Conservation (phyloP, 2,329 filamentous ascomycete genomes). For the Lachnellula arida region DNA sequence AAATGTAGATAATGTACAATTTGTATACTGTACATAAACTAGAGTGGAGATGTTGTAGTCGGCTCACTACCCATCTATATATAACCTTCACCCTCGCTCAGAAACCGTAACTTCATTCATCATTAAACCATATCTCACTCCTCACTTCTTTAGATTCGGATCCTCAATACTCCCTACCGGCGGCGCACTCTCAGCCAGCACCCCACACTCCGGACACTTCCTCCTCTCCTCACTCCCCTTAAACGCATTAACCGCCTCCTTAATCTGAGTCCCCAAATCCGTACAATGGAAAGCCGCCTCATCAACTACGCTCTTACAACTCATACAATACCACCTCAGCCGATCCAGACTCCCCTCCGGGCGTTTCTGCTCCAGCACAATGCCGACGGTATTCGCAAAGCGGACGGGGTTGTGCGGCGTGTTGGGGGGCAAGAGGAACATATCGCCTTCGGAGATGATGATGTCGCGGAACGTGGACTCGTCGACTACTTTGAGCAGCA, state of each 20-base stretch:
- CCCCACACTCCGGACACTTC: conserved; percentile 73
- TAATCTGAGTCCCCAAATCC: conserved; percentile 91
- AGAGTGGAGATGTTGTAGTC: neutral
- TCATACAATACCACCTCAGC: conserved; percentile 84
- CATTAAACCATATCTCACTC: conserved; percentile 1
- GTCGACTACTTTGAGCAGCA: conserved; percentile 91
- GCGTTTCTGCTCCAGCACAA: conserved; percentile 84
- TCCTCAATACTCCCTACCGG: conserved; percentile 53
- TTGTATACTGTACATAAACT: neutral
- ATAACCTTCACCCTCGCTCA: neutral
- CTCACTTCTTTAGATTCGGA: conserved; percentile 44
- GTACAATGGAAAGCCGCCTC: conserved; percentile 85
- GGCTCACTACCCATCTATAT: neutral
- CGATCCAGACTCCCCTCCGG: conserved; percentile 66
- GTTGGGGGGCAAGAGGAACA: conserved; percentile 90
- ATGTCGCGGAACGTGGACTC: conserved; percentile 70
- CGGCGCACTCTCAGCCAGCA: conserved; percentile 67
- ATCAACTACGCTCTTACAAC: conserved; percentile 69
- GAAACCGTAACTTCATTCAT: neutral
- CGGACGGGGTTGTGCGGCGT: conserved; percentile 95
- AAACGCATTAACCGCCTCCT: conserved; percentile 81
- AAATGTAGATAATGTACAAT: conserved; percentile 2
- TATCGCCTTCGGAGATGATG: conserved; percentile 84
- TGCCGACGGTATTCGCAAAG: conserved; percentile 88
- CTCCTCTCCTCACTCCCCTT: conserved; percentile 63